A percentile compares a stretch with the other conserved stretches of the same genome.
Evolutionary conservation across 2,329 filamentous ascomycete species (phyloP).

Genomic region (Ceratocystis variospora): DNA sequence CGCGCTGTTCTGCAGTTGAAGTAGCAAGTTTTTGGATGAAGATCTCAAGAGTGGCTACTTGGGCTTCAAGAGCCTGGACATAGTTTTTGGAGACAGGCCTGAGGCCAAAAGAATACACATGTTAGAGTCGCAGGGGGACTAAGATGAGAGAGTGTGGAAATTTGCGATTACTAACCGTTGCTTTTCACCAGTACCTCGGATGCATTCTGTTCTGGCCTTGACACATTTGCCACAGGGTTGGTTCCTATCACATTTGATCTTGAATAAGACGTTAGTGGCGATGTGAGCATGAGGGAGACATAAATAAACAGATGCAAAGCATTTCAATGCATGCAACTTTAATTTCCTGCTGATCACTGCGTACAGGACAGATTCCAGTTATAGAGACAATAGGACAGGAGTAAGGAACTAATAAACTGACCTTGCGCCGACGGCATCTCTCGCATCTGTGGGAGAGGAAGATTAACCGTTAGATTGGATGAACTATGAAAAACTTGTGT

Average conservation of each 20-base stretch:
- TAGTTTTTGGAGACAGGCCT: slow-evolving; percentile 35
- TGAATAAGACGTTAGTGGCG: slow-evolving; percentile 23
- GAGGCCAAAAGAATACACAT: background rate
- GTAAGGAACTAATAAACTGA: slow-evolving; percentile 19
- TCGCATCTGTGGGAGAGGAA: slow-evolving; percentile 27
- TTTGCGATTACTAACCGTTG: slow-evolving; percentile 25
- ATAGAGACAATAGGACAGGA: background rate
- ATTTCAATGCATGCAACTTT: too few relatives aligned
- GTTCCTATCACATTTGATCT: slow-evolving; percentile 40
- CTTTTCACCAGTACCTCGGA: slow-evolving; percentile 32
- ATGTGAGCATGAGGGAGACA: slow-evolving; percentile 12
- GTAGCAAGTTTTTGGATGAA: slow-evolving; percentile 33
- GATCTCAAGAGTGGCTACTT: slow-evolving; percentile 33
- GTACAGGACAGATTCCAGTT: too few relatives aligned
- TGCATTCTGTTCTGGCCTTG: slow-evolving; percentile 30
- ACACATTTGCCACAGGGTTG: slow-evolving; percentile 37
- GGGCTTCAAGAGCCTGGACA: slow-evolving; percentile 35
- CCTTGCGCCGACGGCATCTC: slow-evolving; percentile 33
- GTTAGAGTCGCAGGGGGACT: background rate
- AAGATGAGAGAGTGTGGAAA: background rate
- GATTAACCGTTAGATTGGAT: background rate
- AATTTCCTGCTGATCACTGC: too few relatives aligned
- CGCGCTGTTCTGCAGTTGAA: slow-evolving; percentile 29
- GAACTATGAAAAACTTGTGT: background rate
- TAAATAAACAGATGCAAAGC: background rate